Evolutionary conservation across 108 stramenopile species (phyloP), one percentile per base, ranked within the genome.

Genomic region (Fragilaria crotonensis): DNA sequence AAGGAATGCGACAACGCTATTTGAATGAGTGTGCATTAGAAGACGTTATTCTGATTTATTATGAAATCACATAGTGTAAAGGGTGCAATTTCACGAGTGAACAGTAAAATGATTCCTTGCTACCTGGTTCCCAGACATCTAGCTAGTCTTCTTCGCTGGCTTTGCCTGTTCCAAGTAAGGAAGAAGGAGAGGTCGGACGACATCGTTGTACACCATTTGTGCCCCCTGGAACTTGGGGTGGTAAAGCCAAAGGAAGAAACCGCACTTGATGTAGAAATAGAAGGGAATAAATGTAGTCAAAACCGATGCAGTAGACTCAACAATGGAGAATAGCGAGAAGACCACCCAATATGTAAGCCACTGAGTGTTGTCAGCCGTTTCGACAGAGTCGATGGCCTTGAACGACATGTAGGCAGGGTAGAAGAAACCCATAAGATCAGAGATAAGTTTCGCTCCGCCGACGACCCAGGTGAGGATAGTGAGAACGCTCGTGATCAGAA

Each of bases 341-440:
- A 96, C 92, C 30, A 96, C 93, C 97, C 97, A 98, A 76, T 98
- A 98, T 18, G 91, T 95, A 33, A 98, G 79, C 97, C 97, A 98
- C 62, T 96, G 94, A 4, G 83, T 89, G 59, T 94, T 93, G 51
- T 94, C 94, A 25, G 64, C 69, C 21, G 76, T 64, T 26, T 62
- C 61, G 27, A 67, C 64, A 20, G 84, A 74, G 52, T 96, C 97
- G 69, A 98, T 89, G 23, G 94, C 93, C 68, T 95, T 95, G 72
- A 98, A 96, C 14, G 95, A 95, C 87, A 94, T 93, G 88, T 95
- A 96, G 3, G 94, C 94, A 21, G 97, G 97, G 79, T 96, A 98
- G 19, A 93, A 68, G 67, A 96, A 96, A 28, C 89, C 92, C 4
- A 93, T 63, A 32, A 96, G 62, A 63, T 96, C 93, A 26, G 93